Base-by-base conservation (phyloP, 768 basidiomycete genomes). In the Sporobolomyces phaffii region DNA sequence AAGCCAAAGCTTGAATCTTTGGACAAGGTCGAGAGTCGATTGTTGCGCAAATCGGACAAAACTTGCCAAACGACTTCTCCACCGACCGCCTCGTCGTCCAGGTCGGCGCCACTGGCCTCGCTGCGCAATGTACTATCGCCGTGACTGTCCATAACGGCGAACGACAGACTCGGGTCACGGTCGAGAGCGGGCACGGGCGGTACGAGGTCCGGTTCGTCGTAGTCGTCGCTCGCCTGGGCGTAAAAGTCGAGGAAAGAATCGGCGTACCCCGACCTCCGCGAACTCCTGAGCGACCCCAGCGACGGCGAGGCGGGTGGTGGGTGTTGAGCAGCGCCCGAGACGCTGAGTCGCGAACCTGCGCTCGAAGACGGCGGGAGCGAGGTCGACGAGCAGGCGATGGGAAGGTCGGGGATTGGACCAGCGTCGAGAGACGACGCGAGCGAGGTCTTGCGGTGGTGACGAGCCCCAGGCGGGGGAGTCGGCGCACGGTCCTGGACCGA, bases 181-280 rank as follows among this genome's bases (percentile, higher is more conserved):
- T n/a, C n/a, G n/a, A n/a, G n/a, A n/a, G n/a, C n/a, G n/a, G n/a
- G n/a, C n/a, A n/a, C n/a, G n/a, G n/a, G n/a, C n/a, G n/a, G n/a
- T n/a, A n/a, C n/a, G 5, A 60, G 20, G 15, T 49, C 58, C 5
- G 33, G 7, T 18, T 52, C 50, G 41, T 51, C 56, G 22, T 51
- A 45, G n/a, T 64, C 60, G 33, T 54, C 64, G 1, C 53, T 57
- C 33, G 48, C 67, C 24, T 50, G 29, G 5, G 63, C 59, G 41
- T 72, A 72, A 24, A 63, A 65, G 62, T 73, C 68, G 40, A 69
- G 44, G 60, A 73, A 54, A 24, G 64, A 66, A 17, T 59, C 57
- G 24, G 67, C 68, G 50, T 73, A 73, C 6, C 59, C 56, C 40
- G 65, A 65, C 47, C 34, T 26, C 20, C 36, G 26, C 20, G 70